These are phyloP conservation scores for Aspergillus sp. DNA, from an alignment of 2,329 filamentous ascomycete species.

Conservation along the genomic window DNA sequence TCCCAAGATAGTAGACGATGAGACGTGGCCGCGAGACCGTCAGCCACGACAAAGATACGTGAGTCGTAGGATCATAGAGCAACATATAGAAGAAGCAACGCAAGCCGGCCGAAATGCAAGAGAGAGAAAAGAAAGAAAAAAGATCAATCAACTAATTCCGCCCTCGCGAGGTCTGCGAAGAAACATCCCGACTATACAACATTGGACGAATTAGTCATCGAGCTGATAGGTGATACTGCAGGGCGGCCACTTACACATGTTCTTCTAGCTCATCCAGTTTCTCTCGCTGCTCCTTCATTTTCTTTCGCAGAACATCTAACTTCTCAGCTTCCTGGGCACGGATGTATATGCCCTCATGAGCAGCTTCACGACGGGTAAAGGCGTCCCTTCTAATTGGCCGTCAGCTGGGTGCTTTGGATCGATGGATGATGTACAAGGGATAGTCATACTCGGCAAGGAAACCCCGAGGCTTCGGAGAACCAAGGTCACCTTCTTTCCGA, in stretches of 20 bases:
- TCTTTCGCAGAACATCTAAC: slow-evolving; percentile 10
- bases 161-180: no score
- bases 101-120: no score
- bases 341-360: slow-evolving; percentile 12
- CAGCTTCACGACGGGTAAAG: slow-evolving; percentile 13
- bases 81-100: no score
- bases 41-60: no score
- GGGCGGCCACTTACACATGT: slow-evolving; percentile 13
- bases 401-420: background rate
- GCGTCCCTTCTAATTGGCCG: slow-evolving; percentile 10
- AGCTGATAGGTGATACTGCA: background rate
- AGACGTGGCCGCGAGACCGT: no score
- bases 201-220: no score
- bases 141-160: no score
- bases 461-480: slow-evolving; percentile 15
- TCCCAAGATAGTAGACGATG: no score
- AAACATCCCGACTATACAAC: no score
- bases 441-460: slow-evolving; percentile 19
- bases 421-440: background rate
- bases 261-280: slow-evolving; percentile 21
- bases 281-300: slow-evolving; percentile 17
- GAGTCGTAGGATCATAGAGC: no score
- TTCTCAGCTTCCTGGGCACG: slow-evolving; percentile 15
- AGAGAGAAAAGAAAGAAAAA: no score
- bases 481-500: slow-evolving; percentile 17